Base-by-base conservation (phyloP, 2,329 filamentous ascomycete genomes). In the Sclerotinia minor region DNA sequence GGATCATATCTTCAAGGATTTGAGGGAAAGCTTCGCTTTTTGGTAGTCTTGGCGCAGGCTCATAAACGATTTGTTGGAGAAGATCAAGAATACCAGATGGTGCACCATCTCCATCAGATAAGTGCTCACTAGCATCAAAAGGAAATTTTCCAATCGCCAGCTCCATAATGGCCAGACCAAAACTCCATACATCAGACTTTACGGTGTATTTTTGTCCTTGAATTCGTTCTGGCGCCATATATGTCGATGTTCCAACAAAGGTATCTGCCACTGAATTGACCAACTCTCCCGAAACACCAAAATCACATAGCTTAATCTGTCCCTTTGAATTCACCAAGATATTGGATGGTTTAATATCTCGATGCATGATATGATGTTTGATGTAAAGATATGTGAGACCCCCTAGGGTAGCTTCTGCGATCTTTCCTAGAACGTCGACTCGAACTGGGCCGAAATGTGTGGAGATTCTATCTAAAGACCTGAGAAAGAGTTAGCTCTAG, bases 201-300 rank as follows among this genome's bases (percentile, higher is more conserved):
- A 99, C 94, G 0, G 94, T 97, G 80, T 99, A 99, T 75, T 92
- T 93, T 71, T 95, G 93, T 71, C 95, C 95, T 78, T 98, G 94
- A 73, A 99, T 99, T 79, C 95, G 88, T 82, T 99, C 95, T 0
- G 95, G 95, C 0, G 95, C 95, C 95, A 99, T 99, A 83, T 99
- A 99, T 67, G 95, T 99, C 49, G 95, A 97, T 1, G 95, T 99
- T 65, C 95, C 95, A 47, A 99, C 95, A 76, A 99, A 99, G 0
- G 95, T 99, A 77, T 98, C 94, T 64, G 95, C 95, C 72, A 99
- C 93, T 5, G 95, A 98, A 81, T 98, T 98, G 78, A 98, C 93
- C 21, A 97, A 87, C 79, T 99, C 95, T 73, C 94, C 95, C 5
- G 94, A 97, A n/a, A 99, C 95, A 74, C 95, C 95, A 78, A 99